These are phyloP conservation scores for Fusarium veterinarium DNA, from an alignment of 2,329 filamentous ascomycete species.

Conservation along the genomic window DNA sequence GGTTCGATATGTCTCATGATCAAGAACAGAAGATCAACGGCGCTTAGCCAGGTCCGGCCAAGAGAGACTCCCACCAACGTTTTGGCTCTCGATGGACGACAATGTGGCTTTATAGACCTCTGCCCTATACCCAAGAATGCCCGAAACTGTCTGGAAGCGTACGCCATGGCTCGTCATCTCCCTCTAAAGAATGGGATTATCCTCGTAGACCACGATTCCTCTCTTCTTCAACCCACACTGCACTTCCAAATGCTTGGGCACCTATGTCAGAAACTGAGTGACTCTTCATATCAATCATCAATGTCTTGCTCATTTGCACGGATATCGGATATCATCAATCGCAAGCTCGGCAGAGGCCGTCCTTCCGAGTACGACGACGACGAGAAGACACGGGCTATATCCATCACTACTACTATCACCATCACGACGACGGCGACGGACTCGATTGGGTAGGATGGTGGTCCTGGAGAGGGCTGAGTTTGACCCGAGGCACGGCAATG, in stretches of 20 bases:
- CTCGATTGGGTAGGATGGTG: conserved; percentile 19
- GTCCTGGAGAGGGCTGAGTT: neutral
- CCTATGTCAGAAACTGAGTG: conserved; percentile 7
- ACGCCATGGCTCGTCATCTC: conserved; percentile 7
- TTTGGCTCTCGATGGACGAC: neutral
- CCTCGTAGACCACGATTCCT: neutral
- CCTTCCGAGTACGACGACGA: conserved; percentile 15
- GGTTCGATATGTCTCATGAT: neutral
- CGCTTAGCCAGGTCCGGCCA: conserved; percentile 21
- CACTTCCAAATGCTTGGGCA: neutral
- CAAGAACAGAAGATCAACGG: neutral
- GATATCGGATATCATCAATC: conserved; percentile 35
- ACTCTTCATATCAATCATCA: neutral
- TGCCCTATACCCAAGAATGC: neutral
- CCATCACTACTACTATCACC: conserved; percentile 32
- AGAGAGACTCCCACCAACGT: conserved; percentile 4
- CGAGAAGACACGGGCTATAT: conserved; percentile 30
- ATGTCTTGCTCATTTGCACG: conserved; percentile 35
- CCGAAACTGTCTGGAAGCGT: neutral
- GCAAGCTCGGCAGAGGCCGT: conserved; percentile 32
- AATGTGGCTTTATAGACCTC: neutral
- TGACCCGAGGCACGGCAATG: neutral
- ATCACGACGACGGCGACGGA: conserved; percentile 27
- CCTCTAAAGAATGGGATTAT: conserved; percentile 6
- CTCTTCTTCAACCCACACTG: neutral